Conservation (phyloP, 192 early-diverging fungal genomes). For the Coemansia reversa region DNA sequence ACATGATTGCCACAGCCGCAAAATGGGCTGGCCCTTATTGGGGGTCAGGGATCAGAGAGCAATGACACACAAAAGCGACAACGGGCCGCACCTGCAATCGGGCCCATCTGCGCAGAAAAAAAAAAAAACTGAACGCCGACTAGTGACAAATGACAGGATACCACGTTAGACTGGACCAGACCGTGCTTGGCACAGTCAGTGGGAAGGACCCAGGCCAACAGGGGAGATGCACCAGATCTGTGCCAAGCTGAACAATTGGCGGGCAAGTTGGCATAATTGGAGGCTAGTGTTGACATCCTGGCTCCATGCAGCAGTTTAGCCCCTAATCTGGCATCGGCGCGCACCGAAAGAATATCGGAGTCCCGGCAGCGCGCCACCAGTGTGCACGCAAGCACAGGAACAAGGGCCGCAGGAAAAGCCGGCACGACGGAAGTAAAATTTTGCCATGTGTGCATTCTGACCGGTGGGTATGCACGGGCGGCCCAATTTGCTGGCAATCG, state of each 20-base stretch:
- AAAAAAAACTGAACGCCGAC: not conserved
- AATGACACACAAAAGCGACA: not conserved
- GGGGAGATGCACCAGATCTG: not conserved
- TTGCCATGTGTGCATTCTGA: slow-evolving; percentile 2
- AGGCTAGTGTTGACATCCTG: not conserved
- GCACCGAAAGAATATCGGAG: not conserved
- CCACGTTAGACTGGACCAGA: not conserved
- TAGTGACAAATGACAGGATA: not conserved
- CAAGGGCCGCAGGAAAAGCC: not conserved
- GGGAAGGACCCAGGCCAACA: not conserved
- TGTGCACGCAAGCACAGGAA: not conserved
- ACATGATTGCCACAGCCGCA: slow-evolving; percentile 14
- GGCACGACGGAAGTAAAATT: not conserved
- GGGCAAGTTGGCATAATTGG: not conserved
- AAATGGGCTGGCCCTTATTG: not conserved
- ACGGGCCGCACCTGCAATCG: not conserved
- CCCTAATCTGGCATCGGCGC: not conserved
- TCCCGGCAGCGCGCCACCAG: not conserved
- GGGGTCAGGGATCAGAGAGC: not conserved
- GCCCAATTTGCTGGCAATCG: slow-evolving; percentile 9
- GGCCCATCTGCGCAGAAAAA: not conserved
- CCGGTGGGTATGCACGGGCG: not conserved
- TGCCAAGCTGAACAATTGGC: not conserved
- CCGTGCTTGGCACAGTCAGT: not conserved
- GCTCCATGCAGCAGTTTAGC: not conserved